Conservation (phyloP, 352 stramenopile genomes). For the Phytophthora citrophthora region DNA sequence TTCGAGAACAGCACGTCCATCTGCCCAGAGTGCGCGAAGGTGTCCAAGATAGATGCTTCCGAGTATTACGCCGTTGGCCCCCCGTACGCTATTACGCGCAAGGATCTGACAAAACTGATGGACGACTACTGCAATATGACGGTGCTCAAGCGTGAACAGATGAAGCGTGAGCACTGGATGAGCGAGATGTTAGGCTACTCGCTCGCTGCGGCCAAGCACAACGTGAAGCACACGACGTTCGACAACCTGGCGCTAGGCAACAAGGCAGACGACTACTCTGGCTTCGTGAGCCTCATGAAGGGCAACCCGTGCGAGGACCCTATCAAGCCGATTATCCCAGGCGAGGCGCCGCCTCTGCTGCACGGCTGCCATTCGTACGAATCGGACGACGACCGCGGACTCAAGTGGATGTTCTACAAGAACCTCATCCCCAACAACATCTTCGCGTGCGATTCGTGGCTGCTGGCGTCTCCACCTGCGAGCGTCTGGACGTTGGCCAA, state of each 20-base stretch:
- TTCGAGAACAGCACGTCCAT: conserved; percentile 57
- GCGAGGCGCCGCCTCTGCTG: conserved; percentile 54
- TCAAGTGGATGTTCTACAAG: conserved; percentile 74
- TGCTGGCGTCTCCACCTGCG: conserved; percentile 60
- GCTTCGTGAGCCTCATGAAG: conserved; percentile 63
- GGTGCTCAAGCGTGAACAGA: conserved; percentile 45
- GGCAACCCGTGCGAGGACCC: conserved; percentile 65
- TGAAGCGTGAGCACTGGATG: conserved; percentile 42
- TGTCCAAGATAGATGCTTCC: conserved; percentile 43
- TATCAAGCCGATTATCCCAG: conserved; percentile 46
- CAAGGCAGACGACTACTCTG: conserved; percentile 64
- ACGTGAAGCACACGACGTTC: conserved; percentile 75
- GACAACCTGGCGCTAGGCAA: conserved; percentile 73
- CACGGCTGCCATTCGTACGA: conserved; percentile 55
- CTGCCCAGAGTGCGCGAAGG: conserved; percentile 58
- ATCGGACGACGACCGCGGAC: conserved; percentile 44
- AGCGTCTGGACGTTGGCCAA: conserved; percentile 73
- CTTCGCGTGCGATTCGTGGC: conserved; percentile 82
- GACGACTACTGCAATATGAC: conserved; percentile 79
- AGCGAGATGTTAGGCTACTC: conserved; percentile 69
- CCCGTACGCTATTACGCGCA: conserved; percentile 63
- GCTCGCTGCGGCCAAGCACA: conserved; percentile 65
- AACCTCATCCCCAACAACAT: conserved; percentile 70
- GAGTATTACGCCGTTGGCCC: conserved; percentile 66
- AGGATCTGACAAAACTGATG: conserved; percentile 55